phyloP scores from a whole-genome alignment of 1,284 basidiomycete species.

The Cryptococcus floricola region DNA sequence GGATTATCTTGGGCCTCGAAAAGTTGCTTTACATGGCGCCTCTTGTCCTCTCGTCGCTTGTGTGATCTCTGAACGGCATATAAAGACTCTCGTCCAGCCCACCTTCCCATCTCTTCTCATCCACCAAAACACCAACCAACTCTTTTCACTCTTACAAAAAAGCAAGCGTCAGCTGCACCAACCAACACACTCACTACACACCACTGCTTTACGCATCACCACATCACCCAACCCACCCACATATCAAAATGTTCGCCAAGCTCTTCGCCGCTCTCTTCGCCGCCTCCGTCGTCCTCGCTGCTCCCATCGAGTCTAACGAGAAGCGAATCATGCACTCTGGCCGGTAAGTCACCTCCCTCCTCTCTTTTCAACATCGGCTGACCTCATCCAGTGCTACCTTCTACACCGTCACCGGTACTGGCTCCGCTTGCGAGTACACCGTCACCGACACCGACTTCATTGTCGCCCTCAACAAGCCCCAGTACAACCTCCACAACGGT shows the following conservation, averaged over 20 bases:
- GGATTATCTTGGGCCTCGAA: too few species aligned
- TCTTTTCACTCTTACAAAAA: too few species aligned
- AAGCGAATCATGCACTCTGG: slow-evolving; percentile 22
- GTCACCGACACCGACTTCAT: slow-evolving; percentile 33
- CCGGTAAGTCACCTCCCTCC: slow-evolving; percentile 5
- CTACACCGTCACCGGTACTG: slow-evolving; percentile 33
- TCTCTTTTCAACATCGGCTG: not conserved
- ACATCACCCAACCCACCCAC: not conserved
- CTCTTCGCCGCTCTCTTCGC: slow-evolving; percentile 22
- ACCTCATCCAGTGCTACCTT: slow-evolving; percentile 23
- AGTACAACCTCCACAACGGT: slow-evolving; percentile 19
- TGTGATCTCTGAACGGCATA: too few species aligned
- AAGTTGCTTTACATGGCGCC: too few species aligned
- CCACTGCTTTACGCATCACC: not conserved
- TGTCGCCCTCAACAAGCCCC: slow-evolving; percentile 37
- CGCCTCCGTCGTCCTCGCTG: slow-evolving; percentile 22
- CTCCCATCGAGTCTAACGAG: slow-evolving; percentile 13
- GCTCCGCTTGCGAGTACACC: slow-evolving; percentile 33
- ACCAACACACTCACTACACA: not conserved
- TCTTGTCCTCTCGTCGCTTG: too few species aligned
- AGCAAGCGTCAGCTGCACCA: too few species aligned
- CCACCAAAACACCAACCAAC: too few species aligned
- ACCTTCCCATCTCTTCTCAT: too few species aligned
- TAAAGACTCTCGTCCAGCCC: too few species aligned
- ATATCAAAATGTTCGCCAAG: slow-evolving; percentile 20